Base-by-base conservation (phyloP, 495 filamentous ascomycete genomes). In the Rhypophila decipiens region DNA sequence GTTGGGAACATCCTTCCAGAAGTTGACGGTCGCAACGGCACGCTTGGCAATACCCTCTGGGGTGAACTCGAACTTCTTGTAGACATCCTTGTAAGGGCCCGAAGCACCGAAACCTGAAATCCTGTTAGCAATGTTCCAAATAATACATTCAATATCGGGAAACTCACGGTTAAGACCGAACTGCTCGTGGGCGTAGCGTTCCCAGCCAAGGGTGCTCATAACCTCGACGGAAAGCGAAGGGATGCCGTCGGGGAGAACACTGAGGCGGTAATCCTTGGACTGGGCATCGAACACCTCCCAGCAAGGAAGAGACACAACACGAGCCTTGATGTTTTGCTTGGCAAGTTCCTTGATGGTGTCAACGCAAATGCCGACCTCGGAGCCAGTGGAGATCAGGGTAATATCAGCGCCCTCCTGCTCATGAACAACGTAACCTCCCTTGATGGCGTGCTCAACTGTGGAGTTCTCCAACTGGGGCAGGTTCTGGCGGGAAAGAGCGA, bases 41-140 rank as follows among this genome's bases (percentile, higher is more conserved):
- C 94, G 89, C 83, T 96, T 96, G 72, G 86, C 78, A 65, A 98
- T 84, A 49, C 93, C 93, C 71, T 94, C 89, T 35, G 94, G 85
- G 24, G 90, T 97, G 78, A 98, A 95, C 70, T 96, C 94, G 77
- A 98, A 98, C 80, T 95, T 97, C 86, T n/a, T 95, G 49, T 64
- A 60, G 24, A 22, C 24, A 18, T 49, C 39, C 53, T 95, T 94
- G 76, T 97, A 98, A 51, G 93, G 82, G 55, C 90, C 93, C 44
- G 85, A 90, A 56, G 90, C 90, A 80, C 93, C 93, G 69, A 98
- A 98, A n/a, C n/a, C n/a, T n/a, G n/a, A n/a, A n/a, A n/a, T n/a
- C n/a, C n/a, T n/a, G n/a, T n/a, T n/a, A n/a, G n/a, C n/a, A n/a
- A n/a, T n/a, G n/a, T n/a, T n/a, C n/a, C n/a, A n/a, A n/a, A n/a